These are phyloP conservation scores for Leptographium procerum DNA, from an alignment of 2,329 filamentous ascomycete species.

Conservation along the genomic window DNA sequence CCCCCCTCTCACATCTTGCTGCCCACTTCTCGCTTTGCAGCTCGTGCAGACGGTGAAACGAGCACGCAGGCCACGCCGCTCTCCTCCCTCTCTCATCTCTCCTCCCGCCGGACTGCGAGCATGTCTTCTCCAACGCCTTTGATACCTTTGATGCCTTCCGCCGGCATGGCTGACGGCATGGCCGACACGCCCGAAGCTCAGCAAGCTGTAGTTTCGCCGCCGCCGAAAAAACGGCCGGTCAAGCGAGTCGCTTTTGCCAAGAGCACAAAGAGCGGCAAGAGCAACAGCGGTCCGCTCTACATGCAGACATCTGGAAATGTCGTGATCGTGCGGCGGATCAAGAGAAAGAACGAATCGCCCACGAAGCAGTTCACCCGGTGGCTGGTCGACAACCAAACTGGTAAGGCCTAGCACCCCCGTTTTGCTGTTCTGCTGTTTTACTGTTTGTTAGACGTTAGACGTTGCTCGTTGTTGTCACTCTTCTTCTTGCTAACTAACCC, in stretches of 20 bases:
- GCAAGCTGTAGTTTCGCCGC: constrained; percentile 7
- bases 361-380: constrained; percentile 51
- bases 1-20: neutral
- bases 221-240: constrained; percentile 12
- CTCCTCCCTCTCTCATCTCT: neutral
- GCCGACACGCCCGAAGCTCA: neutral
- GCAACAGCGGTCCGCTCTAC: constrained; percentile 46
- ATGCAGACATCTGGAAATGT: constrained; percentile 43
- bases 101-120: neutral
- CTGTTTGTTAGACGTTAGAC: too few species aligned
- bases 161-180: too few species aligned
- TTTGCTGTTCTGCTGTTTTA: neutral
- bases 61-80: neutral
- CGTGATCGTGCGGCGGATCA: constrained; percentile 44
- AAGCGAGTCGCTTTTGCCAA: constrained; percentile 15
- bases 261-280: constrained; percentile 22
- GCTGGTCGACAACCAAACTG: constrained; percentile 70
- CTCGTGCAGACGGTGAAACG: neutral
- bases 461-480: neutral
- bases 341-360: constrained; percentile 50
- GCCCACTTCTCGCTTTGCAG: too few species aligned
- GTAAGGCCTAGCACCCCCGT: constrained; percentile 44
- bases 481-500: neutral
- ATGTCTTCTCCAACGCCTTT: neutral
- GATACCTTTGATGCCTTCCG: neutral